Percentiles rank a stretch among this genome's conserved stretches.
These are phyloP conservation scores for Aureobasidium sp. DNA, from an alignment of 2,329 filamentous ascomycete genomes.

Conservation along the genomic window DNA sequence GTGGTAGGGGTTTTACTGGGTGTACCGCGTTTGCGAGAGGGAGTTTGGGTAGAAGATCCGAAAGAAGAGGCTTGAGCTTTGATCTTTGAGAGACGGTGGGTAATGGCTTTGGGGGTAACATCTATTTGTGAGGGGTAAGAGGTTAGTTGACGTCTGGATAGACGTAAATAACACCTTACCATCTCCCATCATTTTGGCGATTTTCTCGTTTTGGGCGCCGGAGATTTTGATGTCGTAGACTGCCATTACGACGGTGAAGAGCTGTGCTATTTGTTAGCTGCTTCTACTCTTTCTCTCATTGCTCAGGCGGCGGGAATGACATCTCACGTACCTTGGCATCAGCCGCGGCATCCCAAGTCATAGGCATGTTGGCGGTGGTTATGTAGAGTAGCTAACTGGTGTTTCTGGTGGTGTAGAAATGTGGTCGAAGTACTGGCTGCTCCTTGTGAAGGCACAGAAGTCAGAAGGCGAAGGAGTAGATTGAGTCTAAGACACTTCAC, in stretches of 20 bases:
- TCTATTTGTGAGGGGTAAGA: constrained; percentile 16
- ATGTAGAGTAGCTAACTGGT: too few species aligned
- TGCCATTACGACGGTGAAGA: constrained; percentile 25
- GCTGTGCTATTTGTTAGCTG: not conserved
- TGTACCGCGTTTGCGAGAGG: not conserved
- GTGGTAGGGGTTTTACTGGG: not conserved
- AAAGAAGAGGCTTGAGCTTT: not conserved
- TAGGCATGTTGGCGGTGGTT: constrained; percentile 22
- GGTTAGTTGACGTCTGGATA: not conserved
- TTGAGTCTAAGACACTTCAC: too few species aligned
- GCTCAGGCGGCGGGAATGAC: too few species aligned
- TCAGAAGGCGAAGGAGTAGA: too few species aligned
- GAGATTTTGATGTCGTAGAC: constrained; percentile 26
- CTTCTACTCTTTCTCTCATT: too few species aligned
- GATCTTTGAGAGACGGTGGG: constrained; percentile 25
- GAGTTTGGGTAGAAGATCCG: not conserved
- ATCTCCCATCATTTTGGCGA: constrained; percentile 25
- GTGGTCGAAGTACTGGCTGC: not conserved
- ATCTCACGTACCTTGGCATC: constrained; percentile 23
- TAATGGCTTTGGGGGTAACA: constrained; percentile 28
- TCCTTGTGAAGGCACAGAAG: too few species aligned
- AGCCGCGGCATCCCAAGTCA: constrained; percentile 25
- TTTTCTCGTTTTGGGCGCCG: constrained; percentile 18
- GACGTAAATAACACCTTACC: constrained; percentile 16
- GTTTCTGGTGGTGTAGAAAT: not conserved